phyloP scores from a whole-genome alignment of 306 rosid species.

The Carpinus viminea region DNA sequence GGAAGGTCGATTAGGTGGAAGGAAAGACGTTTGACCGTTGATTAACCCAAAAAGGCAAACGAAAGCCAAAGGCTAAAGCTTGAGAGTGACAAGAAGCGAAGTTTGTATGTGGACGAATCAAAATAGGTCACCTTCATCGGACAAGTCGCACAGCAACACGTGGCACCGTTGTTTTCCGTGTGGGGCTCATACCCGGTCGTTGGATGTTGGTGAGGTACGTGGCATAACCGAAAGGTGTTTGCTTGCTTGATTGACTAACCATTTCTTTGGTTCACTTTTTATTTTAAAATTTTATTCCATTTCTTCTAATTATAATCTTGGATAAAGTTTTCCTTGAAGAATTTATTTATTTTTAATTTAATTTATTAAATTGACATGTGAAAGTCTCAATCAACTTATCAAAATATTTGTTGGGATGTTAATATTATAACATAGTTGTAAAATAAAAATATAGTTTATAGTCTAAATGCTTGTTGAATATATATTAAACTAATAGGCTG shows the following conservation, averaged over 20 bases:
- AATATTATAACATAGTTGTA: too few species aligned
- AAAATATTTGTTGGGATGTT: too few species aligned
- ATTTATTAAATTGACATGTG: too few species aligned
- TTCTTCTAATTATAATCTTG: too few species aligned
- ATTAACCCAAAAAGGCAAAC: slow-evolving; percentile 11
- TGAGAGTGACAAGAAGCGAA: background rate
- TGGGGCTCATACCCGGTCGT: background rate
- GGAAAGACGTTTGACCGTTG: slow-evolving; percentile 25
- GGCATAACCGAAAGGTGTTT: slow-evolving; percentile 16
- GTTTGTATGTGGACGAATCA: background rate
- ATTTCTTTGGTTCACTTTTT: background rate
- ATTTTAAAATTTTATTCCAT: background rate
- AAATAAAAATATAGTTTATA: too few species aligned
- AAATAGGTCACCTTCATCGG: slow-evolving; percentile 10
- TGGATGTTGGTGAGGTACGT: background rate
- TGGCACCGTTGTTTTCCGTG: background rate
- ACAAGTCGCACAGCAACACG: slow-evolving; percentile 27
- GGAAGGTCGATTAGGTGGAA: slow-evolving; percentile 29
- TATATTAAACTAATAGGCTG: too few species aligned
- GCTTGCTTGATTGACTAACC: background rate
- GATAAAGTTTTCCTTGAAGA: too few species aligned
- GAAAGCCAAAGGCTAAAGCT: background rate
- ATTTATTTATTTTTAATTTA: too few species aligned
- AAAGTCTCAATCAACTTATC: too few species aligned
- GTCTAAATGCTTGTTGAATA: too few species aligned